Percentiles rank a stretch among this genome's conserved stretches.
Conservation (phyloP, 352 stramenopile genomes). For the Phytophthora idaei region DNA sequence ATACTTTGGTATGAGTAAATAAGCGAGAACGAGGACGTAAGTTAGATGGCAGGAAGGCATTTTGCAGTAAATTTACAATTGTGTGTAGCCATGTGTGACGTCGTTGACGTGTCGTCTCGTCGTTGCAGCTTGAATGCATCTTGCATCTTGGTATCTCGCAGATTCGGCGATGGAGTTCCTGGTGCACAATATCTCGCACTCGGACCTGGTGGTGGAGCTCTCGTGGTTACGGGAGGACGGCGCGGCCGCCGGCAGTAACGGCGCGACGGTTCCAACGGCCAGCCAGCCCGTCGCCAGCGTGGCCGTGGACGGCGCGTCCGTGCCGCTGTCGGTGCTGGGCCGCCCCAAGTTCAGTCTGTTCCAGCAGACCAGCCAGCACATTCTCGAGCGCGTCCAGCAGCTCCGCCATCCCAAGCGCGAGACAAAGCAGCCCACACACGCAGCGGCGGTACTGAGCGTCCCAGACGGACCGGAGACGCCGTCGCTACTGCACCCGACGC, state of each 20-base stretch:
- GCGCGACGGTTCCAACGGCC: conserved; percentile 7
- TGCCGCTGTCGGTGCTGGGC: conserved; percentile 67
- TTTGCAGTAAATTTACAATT: conserved; percentile 1
- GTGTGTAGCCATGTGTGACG: conserved; percentile 20
- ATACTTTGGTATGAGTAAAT: conserved; percentile 12
- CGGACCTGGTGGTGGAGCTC: conserved; percentile 94
- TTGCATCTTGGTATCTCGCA: conserved; percentile 18
- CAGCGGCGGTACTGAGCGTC: conserved; percentile 26
- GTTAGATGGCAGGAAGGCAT: conserved; percentile 30
- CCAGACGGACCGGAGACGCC: conserved; percentile 29
- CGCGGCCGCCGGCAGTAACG: conserved; percentile 19
- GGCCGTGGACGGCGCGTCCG: conserved; percentile 28
- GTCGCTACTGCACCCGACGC: conserved; percentile 68
- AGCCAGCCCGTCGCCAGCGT: conserved; percentile 11
- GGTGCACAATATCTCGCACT: conserved; percentile 97
- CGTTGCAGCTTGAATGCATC: conserved; percentile 14
- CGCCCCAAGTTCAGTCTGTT: conserved; percentile 91
- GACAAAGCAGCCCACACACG: conserved; percentile 12
- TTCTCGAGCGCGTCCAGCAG: conserved; percentile 70
- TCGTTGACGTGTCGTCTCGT: conserved; percentile 10
- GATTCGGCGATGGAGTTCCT: conserved; percentile 89
- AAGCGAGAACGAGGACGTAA: conserved; percentile 21
- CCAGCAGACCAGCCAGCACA: conserved; percentile 74
- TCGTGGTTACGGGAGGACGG: conserved; percentile 67
- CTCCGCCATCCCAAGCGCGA: conserved; percentile 32